Base-by-base conservation (phyloP, 2,329 filamentous ascomycete species). In the Talaromyces sp. region DNA sequence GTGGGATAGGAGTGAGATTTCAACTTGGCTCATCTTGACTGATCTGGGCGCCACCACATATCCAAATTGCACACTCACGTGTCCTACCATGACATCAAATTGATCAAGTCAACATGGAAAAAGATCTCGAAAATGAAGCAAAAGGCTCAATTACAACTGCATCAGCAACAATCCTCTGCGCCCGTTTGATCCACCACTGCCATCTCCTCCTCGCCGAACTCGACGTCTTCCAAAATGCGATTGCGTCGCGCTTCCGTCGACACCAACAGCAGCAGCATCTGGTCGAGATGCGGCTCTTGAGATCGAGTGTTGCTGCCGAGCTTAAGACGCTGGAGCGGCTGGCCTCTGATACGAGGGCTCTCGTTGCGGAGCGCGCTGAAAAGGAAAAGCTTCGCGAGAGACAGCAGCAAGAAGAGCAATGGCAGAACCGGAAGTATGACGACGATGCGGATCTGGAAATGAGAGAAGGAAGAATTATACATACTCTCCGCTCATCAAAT, bases 401-500 rank as follows among this genome's bases (percentile, higher is more conserved):
- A 3, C 37, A n/a, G 37, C 16, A 19, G 27, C 49, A 33, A 6
- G 14, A 41, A 13, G 31, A 58, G 13, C 45, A 27, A 4, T 31
- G 27, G 27, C 47, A 27, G 16, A 22, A 50, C 11, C 67, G 63
- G 39, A 64, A 66, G 13, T 67, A 63, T 10, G 65, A 64, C 67
- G 63, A 75, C 73, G 59, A 73, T 70, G 39, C 31, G 4, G 59
- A 62, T 14, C 61, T 65, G 27, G 60, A 69, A 14, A 66, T 57
- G 64, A 57, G 56, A 8, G 73, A 76, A 62, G 69, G 70, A 65
- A 76, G 78, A 62, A 72, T 80, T 16, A 73, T 81, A n/a, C 86
- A 89, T 71, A 83, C 85, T 33, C 78, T 90, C 54, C 82, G 84
- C 59, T 89, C 87, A 8, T 89, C 87, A 0, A 91, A 91, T 75